Evolutionary conservation across 345 rosid species (phyloP), one percentile per base, ranked within the genome.

Genomic region (Salix exigua): DNA sequence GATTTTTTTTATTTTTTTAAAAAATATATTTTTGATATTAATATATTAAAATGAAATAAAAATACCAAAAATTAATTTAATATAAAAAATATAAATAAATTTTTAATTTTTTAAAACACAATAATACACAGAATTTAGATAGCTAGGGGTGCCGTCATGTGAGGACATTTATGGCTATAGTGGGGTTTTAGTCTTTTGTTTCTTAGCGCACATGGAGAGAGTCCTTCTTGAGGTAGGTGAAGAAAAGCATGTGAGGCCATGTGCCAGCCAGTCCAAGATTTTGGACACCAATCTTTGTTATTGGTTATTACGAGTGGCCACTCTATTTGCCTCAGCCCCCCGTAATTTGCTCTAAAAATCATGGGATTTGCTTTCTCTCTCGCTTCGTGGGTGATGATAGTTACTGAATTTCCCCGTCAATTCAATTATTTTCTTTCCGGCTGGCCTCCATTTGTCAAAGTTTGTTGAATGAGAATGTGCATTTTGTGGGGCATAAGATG

Each of bases 201-300:
- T 70, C 17, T 14, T 65, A 70, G 76, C 51, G 78, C 81, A 80
- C 79, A 65, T 71, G 76, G 75, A 63, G 18, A 16, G 18, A 16
- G 18, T 3, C 18, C 18, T 16, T 46, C 46, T 1, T 40, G 11
- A 46, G 51, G 51, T 46, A 46, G 51, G 51, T 46, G 75, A 66
- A 80, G 72, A 58, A 35, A 25, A 75, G 70, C 82, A 79, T 79
- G 79, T 72, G 80, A 72, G 33, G 69, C 71, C 79, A 67, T 67
- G 77, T 80, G 83, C 70, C 48, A 38, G 42, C 30, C 31, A 21
- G 23, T 7, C 63, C 10, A 42, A 75, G 18, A 77, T 42, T 64
- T 68, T 64, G 13, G 55, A 63, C 74, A 40, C 63, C 62, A 68
- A 28, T 70, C 51, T 53, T 23, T 30, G 50, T 5, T 51, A 2